A percentile compares a stretch with the other conserved stretches of the same genome.
These are phyloP conservation scores for Spongospora subterranea DNA, from an alignment of 208 protist genomes.

Conservation along the genomic window DNA sequence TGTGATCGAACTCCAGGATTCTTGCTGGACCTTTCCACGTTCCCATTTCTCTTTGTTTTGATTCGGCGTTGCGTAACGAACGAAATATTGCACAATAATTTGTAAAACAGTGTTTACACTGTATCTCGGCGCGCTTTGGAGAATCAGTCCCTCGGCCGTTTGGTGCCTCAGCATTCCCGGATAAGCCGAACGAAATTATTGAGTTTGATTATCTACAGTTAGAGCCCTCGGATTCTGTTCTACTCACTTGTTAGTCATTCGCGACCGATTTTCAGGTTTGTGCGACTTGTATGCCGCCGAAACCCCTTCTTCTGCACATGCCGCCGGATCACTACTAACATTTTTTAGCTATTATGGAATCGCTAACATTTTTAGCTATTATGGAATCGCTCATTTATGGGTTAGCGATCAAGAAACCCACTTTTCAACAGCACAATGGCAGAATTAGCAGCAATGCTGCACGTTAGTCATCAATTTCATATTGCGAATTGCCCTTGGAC, in stretches of 20 bases:
- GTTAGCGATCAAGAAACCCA: not conserved
- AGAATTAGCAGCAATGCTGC: not conserved
- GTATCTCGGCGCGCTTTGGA: not conserved
- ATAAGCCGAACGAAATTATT: not conserved
- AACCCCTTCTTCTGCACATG: not conserved
- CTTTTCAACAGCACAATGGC: not conserved
- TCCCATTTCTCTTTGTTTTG: too few species aligned
- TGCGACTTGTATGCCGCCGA: not conserved
- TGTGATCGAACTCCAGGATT: too few species aligned
- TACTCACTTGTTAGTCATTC: not conserved
- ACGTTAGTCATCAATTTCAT: not conserved
- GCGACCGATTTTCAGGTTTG: not conserved
- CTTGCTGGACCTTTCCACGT: too few species aligned
- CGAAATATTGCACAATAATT: too few species aligned
- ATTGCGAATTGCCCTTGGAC: not conserved
- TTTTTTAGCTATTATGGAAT: conserved; percentile 26
- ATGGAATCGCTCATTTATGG: too few species aligned
- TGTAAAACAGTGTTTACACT: conserved; percentile 28
- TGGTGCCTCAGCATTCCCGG: not conserved
- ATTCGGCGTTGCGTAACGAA: too few species aligned
- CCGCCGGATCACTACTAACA: not conserved
- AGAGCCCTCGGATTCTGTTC: not conserved
- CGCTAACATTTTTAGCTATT: not conserved
- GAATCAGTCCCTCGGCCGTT: not conserved
- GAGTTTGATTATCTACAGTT: not conserved